A percentile compares a stretch with the other conserved stretches of the same genome.
phyloP scores from a whole-genome alignment of 2,329 filamentous ascomycete species.

The Onygenales sp. region DNA sequence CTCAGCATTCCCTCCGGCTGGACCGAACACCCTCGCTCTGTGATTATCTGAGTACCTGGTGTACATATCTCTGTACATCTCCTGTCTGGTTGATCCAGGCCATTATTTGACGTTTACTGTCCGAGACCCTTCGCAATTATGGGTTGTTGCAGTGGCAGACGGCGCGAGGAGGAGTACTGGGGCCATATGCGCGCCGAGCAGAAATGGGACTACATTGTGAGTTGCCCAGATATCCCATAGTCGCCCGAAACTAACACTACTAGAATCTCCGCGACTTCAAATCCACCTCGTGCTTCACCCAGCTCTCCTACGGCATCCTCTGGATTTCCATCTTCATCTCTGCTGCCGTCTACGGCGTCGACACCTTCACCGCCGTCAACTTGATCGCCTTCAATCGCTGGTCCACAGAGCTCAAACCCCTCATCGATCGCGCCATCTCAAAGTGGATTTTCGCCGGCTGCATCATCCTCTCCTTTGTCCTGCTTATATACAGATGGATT shows the following conservation, averaged over 20 bases:
- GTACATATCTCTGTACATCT: background rate
- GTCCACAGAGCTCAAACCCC: conserved; percentile 73
- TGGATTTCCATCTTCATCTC: conserved; percentile 73
- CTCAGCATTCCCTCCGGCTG: background rate
- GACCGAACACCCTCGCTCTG: background rate
- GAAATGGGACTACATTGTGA: conserved; percentile 88
- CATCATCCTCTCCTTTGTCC: conserved; percentile 81
- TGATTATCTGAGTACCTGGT: background rate
- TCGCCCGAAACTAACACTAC: background rate
- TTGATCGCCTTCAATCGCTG: conserved; percentile 81
- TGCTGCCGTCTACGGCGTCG: conserved; percentile 75
- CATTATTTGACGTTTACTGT: background rate
- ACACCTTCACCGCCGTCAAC: conserved; percentile 89
- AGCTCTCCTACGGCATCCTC: conserved; percentile 75
- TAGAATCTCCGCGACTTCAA: conserved; percentile 67
- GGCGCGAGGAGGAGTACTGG: conserved; percentile 42
- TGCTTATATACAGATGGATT: conserved; percentile 70
- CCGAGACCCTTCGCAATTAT: conserved; percentile 37
- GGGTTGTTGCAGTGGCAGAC: conserved; percentile 54
- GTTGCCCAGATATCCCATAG: conserved; percentile 21
- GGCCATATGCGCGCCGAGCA: conserved; percentile 68
- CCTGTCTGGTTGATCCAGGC: background rate
- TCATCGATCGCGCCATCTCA: conserved; percentile 65
- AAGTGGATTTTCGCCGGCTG: conserved; percentile 94
- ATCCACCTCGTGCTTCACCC: conserved; percentile 64